Evolutionary conservation across 129 eudicot species (phyloP).

Genomic region (Apium graveolens): DNA sequence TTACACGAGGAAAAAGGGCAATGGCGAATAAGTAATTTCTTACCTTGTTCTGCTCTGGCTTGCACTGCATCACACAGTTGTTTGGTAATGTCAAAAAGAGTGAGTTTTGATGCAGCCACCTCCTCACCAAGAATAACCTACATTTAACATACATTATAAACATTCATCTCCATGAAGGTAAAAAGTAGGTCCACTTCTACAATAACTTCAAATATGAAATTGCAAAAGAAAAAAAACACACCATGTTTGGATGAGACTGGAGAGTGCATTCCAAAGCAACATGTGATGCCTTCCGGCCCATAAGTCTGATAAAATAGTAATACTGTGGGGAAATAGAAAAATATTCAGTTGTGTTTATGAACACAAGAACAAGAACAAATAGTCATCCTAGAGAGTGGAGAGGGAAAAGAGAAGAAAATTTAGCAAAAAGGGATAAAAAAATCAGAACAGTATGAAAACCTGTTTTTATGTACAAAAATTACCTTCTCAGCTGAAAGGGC

Average conservation of each 20-base stretch:
- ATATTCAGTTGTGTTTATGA: slow-evolving; percentile 3
- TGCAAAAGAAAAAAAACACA: slow-evolving; percentile 15
- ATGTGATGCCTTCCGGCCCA: slow-evolving; percentile 97
- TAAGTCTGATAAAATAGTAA: slow-evolving; percentile 83
- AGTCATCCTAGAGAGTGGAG: background rate
- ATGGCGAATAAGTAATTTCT: background rate
- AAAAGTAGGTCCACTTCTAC: background rate
- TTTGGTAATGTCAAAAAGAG: slow-evolving; percentile 85
- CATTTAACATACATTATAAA: slow-evolving; percentile 7
- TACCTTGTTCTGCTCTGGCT: slow-evolving; percentile 80
- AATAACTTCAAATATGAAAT: background rate
- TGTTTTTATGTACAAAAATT: slow-evolving; percentile 7
- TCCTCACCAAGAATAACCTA: slow-evolving; percentile 97
- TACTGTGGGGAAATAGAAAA: slow-evolving; percentile 35
- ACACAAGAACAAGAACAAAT: background rate
- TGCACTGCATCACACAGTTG: slow-evolving; percentile 98
- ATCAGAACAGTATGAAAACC: background rate
- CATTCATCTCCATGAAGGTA: background rate
- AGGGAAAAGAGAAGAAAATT: background rate
- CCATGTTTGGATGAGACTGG: slow-evolving; percentile 97
- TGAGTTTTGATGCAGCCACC: slow-evolving; percentile 85
- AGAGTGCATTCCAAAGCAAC: slow-evolving; percentile 95
- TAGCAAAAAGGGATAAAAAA: background rate
- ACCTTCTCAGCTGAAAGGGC: slow-evolving; percentile 98
- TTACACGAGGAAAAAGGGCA: background rate